A percentile compares a stretch with the other conserved stretches of the same genome.
Conservation (phyloP, 352 stramenopile genomes). For the Pythium aphanidermatum region DNA sequence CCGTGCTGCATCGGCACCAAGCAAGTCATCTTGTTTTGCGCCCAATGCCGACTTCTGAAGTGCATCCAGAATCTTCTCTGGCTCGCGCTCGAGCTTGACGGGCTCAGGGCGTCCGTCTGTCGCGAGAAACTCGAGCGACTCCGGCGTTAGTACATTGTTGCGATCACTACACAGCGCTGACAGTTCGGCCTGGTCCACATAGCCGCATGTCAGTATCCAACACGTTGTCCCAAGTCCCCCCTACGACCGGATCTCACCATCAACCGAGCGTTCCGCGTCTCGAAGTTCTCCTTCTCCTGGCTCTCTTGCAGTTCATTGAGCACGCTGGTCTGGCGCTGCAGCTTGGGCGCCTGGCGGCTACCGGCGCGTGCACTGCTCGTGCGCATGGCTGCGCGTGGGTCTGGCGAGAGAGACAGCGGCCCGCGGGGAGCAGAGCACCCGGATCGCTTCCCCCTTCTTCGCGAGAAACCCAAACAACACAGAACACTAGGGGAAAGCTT, state of each 20-base stretch:
- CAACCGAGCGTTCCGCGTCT: conserved; percentile 63
- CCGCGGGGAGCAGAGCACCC: no score
- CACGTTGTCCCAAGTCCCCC: no score
- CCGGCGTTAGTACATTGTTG: conserved; percentile 61
- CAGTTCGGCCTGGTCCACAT: conserved; percentile 40
- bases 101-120: conserved; percentile 46
- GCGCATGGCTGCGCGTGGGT: conserved; percentile 11
- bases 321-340: conserved; percentile 65
- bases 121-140: conserved; percentile 71
- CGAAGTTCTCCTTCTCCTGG: conserved; percentile 66
- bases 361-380: conserved; percentile 22
- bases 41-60: conserved; percentile 13
- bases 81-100: conserved; percentile 68
- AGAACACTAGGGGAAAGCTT: no score
- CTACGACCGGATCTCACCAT: no score
- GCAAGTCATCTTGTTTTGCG: conserved; percentile 54
- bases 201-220: background rate
- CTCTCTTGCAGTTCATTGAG: conserved; percentile 74
- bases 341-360: conserved; percentile 13
- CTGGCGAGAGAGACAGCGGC: background rate
- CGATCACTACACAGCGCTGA: conserved; percentile 66
- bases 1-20: conserved; percentile 69
- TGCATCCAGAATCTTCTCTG: conserved; percentile 33
- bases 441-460: no score
- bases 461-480: no score